phyloP scores from a whole-genome alignment of 2,329 filamentous ascomycete species.

The Cladosporium cucumerinum region DNA sequence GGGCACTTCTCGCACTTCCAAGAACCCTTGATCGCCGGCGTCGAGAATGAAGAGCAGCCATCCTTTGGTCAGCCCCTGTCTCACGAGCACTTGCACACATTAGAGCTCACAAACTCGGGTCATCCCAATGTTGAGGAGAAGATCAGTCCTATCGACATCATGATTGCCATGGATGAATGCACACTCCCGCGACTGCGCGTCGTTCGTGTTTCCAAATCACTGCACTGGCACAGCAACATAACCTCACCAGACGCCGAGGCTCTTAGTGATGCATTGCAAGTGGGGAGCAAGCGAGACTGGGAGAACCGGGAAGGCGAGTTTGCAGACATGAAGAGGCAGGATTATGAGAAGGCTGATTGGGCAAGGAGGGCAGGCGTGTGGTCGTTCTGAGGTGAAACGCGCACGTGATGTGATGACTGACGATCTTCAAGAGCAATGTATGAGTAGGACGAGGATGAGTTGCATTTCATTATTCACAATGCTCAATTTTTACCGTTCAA shows the following conservation, averaged over 20 bases:
- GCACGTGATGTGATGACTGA: not conserved
- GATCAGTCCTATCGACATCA: constrained; percentile 42
- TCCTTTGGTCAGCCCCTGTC: constrained; percentile 3
- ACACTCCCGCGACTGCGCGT: constrained; percentile 39
- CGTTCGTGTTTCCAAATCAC: constrained; percentile 37
- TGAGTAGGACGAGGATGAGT: constrained; percentile 1
- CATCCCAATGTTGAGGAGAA: constrained; percentile 36
- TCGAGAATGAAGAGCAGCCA: constrained; percentile 7
- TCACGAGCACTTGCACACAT: constrained; percentile 35
- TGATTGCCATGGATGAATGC: constrained; percentile 41
- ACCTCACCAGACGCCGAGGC: constrained; percentile 38
- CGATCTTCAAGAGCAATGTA: constrained; percentile 7
- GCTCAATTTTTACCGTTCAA: not conserved
- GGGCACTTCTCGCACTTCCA: constrained; percentile 20
- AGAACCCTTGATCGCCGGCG: constrained; percentile 1
- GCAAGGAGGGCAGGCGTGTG: constrained; percentile 22
- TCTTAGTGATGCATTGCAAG: constrained; percentile 37
- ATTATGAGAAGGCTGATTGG: constrained; percentile 20
- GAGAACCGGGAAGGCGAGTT: constrained; percentile 24
- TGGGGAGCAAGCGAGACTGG: constrained; percentile 40
- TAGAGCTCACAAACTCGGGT: constrained; percentile 42
- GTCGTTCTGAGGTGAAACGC: constrained; percentile 15
- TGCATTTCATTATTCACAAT: not conserved
- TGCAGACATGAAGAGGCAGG: constrained; percentile 14
- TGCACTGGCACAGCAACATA: constrained; percentile 38